Evolutionary conservation across 1,139 yeast genomes (phyloP).

Genomic region (Lodderomyces orthopsilosis): DNA sequence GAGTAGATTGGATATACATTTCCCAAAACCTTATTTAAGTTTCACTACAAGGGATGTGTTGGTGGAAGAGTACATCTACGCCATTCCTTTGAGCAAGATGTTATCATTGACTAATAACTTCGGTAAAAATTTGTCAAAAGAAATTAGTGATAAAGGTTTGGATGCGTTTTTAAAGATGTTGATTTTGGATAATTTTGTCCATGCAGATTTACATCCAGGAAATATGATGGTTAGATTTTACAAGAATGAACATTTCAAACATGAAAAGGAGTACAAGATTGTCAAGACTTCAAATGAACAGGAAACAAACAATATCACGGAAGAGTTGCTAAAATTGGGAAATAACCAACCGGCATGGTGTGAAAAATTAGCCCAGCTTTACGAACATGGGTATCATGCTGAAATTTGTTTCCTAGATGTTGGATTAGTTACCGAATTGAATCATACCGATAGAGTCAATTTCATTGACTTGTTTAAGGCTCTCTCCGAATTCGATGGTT

Average conservation of each 20-base stretch:
- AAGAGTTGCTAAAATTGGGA: conserved; percentile 39
- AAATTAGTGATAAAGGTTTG: conserved; percentile 80
- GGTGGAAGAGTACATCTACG: conserved; percentile 83
- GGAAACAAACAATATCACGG: conserved; percentile 49
- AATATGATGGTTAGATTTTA: conserved; percentile 82
- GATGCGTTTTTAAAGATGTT: conserved; percentile 93
- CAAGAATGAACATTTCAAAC: conserved; percentile 46
- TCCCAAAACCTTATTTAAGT: conserved; percentile 73
- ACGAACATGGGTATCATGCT: conserved; percentile 69
- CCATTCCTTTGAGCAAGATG: conserved; percentile 75
- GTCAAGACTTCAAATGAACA: conserved; percentile 43
- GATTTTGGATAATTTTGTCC: conserved; percentile 87
- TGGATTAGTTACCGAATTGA: conserved; percentile 88
- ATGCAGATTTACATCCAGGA: conserved; percentile 96
- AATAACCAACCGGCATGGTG: conserved; percentile 49
- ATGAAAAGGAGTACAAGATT: conserved; percentile 47
- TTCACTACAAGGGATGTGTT: conserved; percentile 71
- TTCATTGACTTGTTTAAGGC: conserved; percentile 89
- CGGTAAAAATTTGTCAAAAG: conserved; percentile 61
- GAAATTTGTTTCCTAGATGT: conserved; percentile 91
- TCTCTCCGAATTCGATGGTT: conserved; percentile 89
- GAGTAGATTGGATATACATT: conserved; percentile 61
- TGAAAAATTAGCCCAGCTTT: conserved; percentile 45
- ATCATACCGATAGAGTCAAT: conserved; percentile 71
- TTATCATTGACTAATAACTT: conserved; percentile 43